A percentile compares a stretch with the other conserved stretches of the same genome.
Conservation (phyloP, 805 yeast species). For the Blastobotrys muscicola region DNA sequence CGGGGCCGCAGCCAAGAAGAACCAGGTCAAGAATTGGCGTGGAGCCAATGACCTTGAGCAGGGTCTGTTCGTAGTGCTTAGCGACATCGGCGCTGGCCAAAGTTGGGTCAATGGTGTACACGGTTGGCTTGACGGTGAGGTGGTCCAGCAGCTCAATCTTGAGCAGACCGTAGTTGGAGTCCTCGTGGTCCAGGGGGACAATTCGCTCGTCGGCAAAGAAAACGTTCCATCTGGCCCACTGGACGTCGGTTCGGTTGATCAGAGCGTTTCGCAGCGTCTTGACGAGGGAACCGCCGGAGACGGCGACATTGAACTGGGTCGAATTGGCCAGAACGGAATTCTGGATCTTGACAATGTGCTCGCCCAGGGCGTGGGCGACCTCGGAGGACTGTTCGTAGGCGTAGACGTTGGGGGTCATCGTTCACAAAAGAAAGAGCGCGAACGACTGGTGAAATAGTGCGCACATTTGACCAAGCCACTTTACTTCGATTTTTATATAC, state of each 20-base stretch:
- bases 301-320: slow-evolving; percentile 57
- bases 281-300: slow-evolving; percentile 87
- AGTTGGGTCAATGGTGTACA: slow-evolving; percentile 55
- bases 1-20: slow-evolving; percentile 88
- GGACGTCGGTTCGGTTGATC: slow-evolving; percentile 39
- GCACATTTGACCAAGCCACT: too few species aligned
- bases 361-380: slow-evolving; percentile 60
- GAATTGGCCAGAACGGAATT: slow-evolving; percentile 36
- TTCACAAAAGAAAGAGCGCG: neutral
- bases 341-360: slow-evolving; percentile 52
- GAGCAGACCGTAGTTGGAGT: slow-evolving; percentile 80
- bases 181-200: slow-evolving; percentile 72
- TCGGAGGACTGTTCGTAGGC: slow-evolving; percentile 45
- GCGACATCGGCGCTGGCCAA: slow-evolving; percentile 58
- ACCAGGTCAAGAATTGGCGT: slow-evolving; percentile 45
- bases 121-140: slow-evolving; percentile 42
- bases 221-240: slow-evolving; percentile 39
- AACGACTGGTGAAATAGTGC: too few species aligned
- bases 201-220: slow-evolving; percentile 87
- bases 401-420: slow-evolving; percentile 32
- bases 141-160: slow-evolving; percentile 48
- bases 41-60: slow-evolving; percentile 39
- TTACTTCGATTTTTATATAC: too few species aligned
- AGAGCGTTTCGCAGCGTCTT: slow-evolving; percentile 58
- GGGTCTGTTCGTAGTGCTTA: slow-evolving; percentile 44